Evolutionary conservation across 306 rosid species (phyloP).

Genomic region (Gleditsia sinensis): DNA sequence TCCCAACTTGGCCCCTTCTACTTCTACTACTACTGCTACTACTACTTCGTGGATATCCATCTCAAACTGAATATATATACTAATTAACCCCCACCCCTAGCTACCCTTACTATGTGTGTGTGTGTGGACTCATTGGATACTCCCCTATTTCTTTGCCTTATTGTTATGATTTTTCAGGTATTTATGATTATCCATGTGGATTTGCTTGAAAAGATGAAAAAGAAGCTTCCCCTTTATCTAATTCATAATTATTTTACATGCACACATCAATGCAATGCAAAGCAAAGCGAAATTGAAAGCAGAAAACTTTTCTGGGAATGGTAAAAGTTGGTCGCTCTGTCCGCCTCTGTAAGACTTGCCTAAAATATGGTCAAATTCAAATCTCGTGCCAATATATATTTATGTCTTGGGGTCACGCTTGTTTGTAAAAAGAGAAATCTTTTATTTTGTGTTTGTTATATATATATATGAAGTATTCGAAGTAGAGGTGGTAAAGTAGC

Average conservation of each 20-base stretch:
- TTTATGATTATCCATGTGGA: background rate
- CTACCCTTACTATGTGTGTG: too few relatives aligned
- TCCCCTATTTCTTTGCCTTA: background rate
- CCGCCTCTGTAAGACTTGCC: conserved; percentile 46
- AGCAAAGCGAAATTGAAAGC: conserved; percentile 16
- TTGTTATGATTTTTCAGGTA: background rate
- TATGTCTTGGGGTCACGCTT: background rate
- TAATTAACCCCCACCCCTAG: too few relatives aligned
- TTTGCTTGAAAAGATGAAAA: conserved; percentile 42
- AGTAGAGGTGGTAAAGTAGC: background rate
- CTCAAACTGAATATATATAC: too few relatives aligned
- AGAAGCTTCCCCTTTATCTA: conserved; percentile 35
- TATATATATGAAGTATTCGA: too few relatives aligned
- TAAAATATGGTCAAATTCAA: conserved; percentile 44
- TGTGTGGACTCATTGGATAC: conserved; percentile 38
- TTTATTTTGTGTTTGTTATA: background rate
- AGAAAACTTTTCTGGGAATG: conserved; percentile 48
- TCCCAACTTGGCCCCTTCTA: too few relatives aligned
- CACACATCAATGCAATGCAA: background rate
- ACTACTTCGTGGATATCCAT: too few relatives aligned
- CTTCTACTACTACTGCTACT: too few relatives aligned
- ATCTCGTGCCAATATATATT: conserved; percentile 35
- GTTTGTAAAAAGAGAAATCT: background rate
- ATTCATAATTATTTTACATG: conserved; percentile 7
- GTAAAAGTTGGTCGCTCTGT: conserved; percentile 66